Evolutionary conservation across 2,329 filamentous ascomycete species (phyloP).

Genomic region (Fusarium floridanum): DNA sequence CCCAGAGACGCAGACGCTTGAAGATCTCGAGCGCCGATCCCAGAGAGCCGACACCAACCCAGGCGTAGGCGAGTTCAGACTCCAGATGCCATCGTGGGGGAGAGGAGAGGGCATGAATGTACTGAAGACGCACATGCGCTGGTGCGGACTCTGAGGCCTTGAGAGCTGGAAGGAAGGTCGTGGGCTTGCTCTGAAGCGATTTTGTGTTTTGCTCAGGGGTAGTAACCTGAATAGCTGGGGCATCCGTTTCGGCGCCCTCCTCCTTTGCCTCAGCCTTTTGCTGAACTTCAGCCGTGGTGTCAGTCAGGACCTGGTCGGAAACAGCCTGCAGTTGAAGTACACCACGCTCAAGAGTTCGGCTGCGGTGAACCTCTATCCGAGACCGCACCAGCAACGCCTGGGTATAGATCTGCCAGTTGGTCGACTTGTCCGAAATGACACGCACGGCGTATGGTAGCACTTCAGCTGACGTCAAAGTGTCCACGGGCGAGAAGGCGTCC

Average conservation of each 20-base stretch:
- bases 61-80: slow-evolving; percentile 91
- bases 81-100: slow-evolving; percentile 95
- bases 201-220: slow-evolving; percentile 50
- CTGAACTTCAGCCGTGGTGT: slow-evolving; percentile 67
- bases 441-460: slow-evolving; percentile 91
- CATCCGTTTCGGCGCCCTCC: slow-evolving; percentile 46
- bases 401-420: slow-evolving; percentile 98
- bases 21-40: slow-evolving; percentile 96
- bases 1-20: slow-evolving; percentile 92
- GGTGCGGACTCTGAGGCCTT: slow-evolving; percentile 83
- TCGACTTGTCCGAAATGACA: slow-evolving; percentile 87
- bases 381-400: slow-evolving; percentile 91
- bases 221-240: slow-evolving; percentile 62
- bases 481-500: slow-evolving; percentile 85
- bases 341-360: slow-evolving; percentile 88
- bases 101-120: slow-evolving; percentile 85
- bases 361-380: slow-evolving; percentile 88
- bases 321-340: slow-evolving; percentile 94
- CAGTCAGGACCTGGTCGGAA: slow-evolving; percentile 93
- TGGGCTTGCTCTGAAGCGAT: slow-evolving; percentile 61
- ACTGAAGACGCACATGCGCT: slow-evolving; percentile 80
- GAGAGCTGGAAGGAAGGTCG: slow-evolving; percentile 84
- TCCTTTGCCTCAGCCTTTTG: slow-evolving; percentile 45
- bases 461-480: slow-evolving; percentile 92
- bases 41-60: slow-evolving; percentile 89